Evolutionary conservation across 2,329 filamentous ascomycete genomes (phyloP), one percentile per base, ranked within the genome.

Genomic region (Colletotrichum sp.): DNA sequence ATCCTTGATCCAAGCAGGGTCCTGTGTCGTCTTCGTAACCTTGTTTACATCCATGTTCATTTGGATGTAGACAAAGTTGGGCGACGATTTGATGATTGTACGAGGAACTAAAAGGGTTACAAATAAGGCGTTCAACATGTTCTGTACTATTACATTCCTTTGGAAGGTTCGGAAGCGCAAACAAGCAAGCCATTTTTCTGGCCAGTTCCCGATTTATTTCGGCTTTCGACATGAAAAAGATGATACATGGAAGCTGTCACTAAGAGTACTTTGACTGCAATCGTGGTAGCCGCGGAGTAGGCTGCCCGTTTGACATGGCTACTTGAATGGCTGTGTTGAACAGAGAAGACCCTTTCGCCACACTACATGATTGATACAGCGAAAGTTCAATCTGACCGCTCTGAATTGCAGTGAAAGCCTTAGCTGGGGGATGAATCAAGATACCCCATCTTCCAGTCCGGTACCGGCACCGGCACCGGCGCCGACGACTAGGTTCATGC

Each of bases 21-120:
- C 74, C 2, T 62, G 72, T 4, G 28, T 76, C 6, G 66, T 76
- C n/a, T 76, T 76, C 28, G 34, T 76, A 3, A 68, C 74, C 10
- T 15, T 76, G 13, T 59, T 76, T 18, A 62, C 74, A 8, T 68
- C 74, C 7, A 76, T 76, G 74, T 73, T 76, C 8, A 64, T 73
- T 9, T 76, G 74, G 74, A 73, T 76, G 70, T 76, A n/a, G 34
- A 12, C 15, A 4, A 13, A 15, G 4, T 8, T n/a, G 57, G 7
- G 4, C 13, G 9, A 15, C 9, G 12, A 32, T 4, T 8, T 60
- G 9, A 32, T 34, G 44, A 52, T 21, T 52, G 44, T 13, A 52
- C 4, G 44, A 52, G 44, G 44, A 52, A 21, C 44, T 52, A 21
- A 52, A 52, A 52, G 44, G 44, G 10, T 21, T 21, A 52, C n/a